These are phyloP conservation scores for Coprinopsis sp. DNA, from an alignment of 768 basidiomycete genomes.

Conservation along the genomic window DNA sequence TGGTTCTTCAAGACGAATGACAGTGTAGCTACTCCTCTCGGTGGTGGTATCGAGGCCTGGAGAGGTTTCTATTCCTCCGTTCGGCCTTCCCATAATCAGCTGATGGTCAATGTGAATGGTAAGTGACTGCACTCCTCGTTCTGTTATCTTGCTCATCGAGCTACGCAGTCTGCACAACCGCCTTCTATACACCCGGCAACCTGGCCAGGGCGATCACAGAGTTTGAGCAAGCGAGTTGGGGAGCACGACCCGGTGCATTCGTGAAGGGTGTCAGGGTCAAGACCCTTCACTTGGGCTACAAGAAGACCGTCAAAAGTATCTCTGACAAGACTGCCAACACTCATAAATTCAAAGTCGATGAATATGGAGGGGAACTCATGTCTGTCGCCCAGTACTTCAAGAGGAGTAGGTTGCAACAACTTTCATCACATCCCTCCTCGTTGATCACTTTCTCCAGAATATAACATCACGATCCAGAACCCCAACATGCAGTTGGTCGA, in stretches of 20 bases:
- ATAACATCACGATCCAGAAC: constrained; percentile 45
- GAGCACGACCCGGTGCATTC: constrained; percentile 57
- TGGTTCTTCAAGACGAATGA: constrained; percentile 53
- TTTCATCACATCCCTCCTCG: constrained; percentile 22
- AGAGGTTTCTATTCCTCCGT: constrained; percentile 59
- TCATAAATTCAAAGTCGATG: constrained; percentile 52
- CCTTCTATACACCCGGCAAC: constrained; percentile 59
- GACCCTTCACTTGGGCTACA: constrained; percentile 69
- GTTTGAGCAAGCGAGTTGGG: constrained; percentile 52
- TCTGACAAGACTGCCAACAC: constrained; percentile 42
- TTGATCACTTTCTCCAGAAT: constrained; percentile 39
- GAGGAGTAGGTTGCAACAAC: constrained; percentile 50
- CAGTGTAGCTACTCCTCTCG: constrained; percentile 49
- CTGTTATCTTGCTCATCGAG: constrained; percentile 1
- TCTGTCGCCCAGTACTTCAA: constrained; percentile 66
- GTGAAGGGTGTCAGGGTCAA: constrained; percentile 61
- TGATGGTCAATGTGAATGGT: constrained; percentile 66
- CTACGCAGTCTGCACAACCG: constrained; percentile 48
- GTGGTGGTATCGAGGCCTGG: constrained; percentile 51
- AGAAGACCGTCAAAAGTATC: constrained; percentile 62
- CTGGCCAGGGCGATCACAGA: constrained; percentile 56
- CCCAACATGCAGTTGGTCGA: constrained; percentile 57
- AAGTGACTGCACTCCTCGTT: constrained; percentile 25
- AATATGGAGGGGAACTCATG: constrained; percentile 44
- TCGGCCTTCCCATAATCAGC: constrained; percentile 48